Evolutionary conservation across 129 eudicot species (phyloP).

Genomic region (Ambrosia artemisiifolia): DNA sequence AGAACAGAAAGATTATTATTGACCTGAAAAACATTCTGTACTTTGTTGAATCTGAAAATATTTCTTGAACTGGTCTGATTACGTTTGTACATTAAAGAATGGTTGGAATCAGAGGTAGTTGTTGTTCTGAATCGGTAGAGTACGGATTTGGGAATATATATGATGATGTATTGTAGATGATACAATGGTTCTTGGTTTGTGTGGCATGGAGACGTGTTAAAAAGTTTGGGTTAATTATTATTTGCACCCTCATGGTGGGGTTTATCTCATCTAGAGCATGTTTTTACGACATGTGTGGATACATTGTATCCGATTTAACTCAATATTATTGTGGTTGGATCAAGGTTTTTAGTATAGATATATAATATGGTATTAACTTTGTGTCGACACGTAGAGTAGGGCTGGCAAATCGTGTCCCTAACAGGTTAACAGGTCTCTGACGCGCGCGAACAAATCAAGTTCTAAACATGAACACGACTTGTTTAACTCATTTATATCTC

Average conservation of each 20-base stretch:
- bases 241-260: slow-evolving; percentile 11
- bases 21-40: slow-evolving; percentile 36
- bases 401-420: too few relatives aligned
- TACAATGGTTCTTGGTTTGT: slow-evolving; percentile 21
- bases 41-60: slow-evolving; percentile 5
- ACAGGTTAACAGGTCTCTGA: too few relatives aligned
- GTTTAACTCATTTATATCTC: too few relatives aligned
- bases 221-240: background rate
- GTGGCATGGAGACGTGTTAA: slow-evolving; percentile 24
- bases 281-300: too few relatives aligned
- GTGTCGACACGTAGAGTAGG: too few relatives aligned
- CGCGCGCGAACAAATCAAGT: too few relatives aligned
- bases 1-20: background rate
- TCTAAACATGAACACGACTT: too few relatives aligned
- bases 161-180: background rate
- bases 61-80: slow-evolving; percentile 1
- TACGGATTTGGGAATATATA: slow-evolving; percentile 20
- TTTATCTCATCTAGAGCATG: background rate
- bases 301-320: too few relatives aligned
- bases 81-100: slow-evolving; percentile 19
- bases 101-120: slow-evolving; percentile 2
- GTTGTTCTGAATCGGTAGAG: slow-evolving; percentile 16
- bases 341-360: too few relatives aligned
- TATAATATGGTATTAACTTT: too few relatives aligned
- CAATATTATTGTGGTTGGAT: too few relatives aligned